A percentile compares a stretch with the other conserved stretches of the same genome.
phyloP scores from a whole-genome alignment of 345 rosid species.

The Lepidium sativum region DNA sequence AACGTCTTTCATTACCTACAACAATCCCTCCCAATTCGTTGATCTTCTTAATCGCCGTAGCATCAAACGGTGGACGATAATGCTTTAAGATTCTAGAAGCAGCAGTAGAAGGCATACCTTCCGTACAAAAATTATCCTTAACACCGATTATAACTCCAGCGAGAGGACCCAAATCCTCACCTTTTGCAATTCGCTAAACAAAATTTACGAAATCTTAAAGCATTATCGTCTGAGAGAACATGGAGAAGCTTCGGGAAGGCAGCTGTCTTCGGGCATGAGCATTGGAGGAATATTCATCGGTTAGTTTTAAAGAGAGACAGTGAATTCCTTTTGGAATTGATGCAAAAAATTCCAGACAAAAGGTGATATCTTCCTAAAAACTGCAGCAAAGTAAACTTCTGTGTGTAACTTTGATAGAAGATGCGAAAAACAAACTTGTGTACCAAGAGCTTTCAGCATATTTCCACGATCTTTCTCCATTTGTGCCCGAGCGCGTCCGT shows the following conservation, averaged over 20 bases:
- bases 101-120: conserved; percentile 83
- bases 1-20: conserved; percentile 81
- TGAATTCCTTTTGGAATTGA: conserved; percentile 86
- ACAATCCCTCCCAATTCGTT: conserved; percentile 68
- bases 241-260: conserved; percentile 98
- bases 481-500: conserved; percentile 71
- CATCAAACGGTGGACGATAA: conserved; percentile 75
- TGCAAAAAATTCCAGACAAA: background rate
- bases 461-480: conserved; percentile 92
- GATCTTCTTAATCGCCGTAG: conserved; percentile 59
- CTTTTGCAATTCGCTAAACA: conserved; percentile 41
- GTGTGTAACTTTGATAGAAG: background rate
- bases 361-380: background rate
- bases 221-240: conserved; percentile 84
- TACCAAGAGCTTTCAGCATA: conserved; percentile 83
- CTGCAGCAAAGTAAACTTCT: background rate
- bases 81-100: conserved; percentile 68
- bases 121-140: conserved; percentile 81
- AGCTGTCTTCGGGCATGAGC: conserved; percentile 96
- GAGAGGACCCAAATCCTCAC: conserved; percentile 61
- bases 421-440: conserved; percentile 54
- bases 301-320: conserved; percentile 87
- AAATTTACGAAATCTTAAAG: no score
- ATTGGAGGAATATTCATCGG: conserved; percentile 98
- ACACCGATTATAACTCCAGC: conserved; percentile 77